phyloP scores from a whole-genome alignment of 768 basidiomycete species.

The Mycena epipterygia region DNA sequence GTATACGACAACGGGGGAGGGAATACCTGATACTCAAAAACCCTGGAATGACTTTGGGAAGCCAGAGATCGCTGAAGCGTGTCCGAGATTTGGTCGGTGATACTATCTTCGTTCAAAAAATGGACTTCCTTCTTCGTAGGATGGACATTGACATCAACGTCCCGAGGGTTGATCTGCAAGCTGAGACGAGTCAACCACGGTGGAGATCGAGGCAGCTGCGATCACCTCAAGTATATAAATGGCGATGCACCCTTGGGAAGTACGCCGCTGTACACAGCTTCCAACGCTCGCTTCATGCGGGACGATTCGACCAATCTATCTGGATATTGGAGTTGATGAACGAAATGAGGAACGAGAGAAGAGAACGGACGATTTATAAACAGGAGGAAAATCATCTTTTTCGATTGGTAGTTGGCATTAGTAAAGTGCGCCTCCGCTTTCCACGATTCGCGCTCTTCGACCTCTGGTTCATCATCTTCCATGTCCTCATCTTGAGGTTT shows the following conservation, averaged over 20 bases:
- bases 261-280: constrained; percentile 85
- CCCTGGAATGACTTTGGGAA: constrained; percentile 73
- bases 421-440: constrained; percentile 83
- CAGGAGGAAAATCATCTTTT: constrained; percentile 86
- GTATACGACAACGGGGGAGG: background rate
- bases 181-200: constrained; percentile 52
- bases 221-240: constrained; percentile 93
- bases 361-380: constrained; percentile 91
- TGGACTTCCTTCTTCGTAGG: constrained; percentile 98
- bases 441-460: constrained; percentile 68
- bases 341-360: background rate
- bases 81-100: constrained; percentile 83
- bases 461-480: constrained; percentile 44
- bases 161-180: constrained; percentile 84
- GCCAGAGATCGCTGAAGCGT: constrained; percentile 76
- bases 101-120: constrained; percentile 91
- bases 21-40: constrained; percentile 79
- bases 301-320: constrained; percentile 94
- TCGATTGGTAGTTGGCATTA: constrained; percentile 90
- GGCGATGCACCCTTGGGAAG: constrained; percentile 92
- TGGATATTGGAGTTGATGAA: constrained; percentile 44
- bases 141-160: constrained; percentile 97
- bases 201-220: background rate
- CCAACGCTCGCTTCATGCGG: constrained; percentile 89
- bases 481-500: constrained; percentile 41